phyloP scores from a whole-genome alignment of 2,329 filamentous ascomycete genomes.

The Boeremia exigua region DNA sequence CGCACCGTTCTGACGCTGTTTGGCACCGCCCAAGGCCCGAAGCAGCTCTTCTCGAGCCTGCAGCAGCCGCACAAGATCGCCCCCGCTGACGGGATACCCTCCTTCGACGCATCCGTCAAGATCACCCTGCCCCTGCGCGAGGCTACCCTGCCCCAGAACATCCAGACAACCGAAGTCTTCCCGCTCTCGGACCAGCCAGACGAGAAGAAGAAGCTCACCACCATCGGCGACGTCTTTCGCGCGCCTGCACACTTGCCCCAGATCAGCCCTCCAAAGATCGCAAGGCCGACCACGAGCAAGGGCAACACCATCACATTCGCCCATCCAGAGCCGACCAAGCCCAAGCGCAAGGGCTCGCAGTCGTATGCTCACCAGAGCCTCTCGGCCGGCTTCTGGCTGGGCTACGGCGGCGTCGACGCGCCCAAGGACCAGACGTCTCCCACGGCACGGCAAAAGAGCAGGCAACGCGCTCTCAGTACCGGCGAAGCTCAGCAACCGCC shows the following conservation, averaged over 20 bases:
- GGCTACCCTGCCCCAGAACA: slow-evolving; percentile 73
- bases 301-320: slow-evolving; percentile 59
- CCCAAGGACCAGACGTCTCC: slow-evolving; percentile 60
- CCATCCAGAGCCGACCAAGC: slow-evolving; percentile 59
- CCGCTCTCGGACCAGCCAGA: slow-evolving; percentile 55
- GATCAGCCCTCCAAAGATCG: slow-evolving; percentile 73
- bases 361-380: slow-evolving; percentile 72
- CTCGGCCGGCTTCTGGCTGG: slow-evolving; percentile 69
- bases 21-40: slow-evolving; percentile 74
- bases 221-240: slow-evolving; percentile 76
- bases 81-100: slow-evolving; percentile 41
- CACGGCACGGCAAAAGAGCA: slow-evolving; percentile 70
- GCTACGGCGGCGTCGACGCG: slow-evolving; percentile 58
- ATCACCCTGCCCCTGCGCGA: slow-evolving; percentile 64
- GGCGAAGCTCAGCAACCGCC: slow-evolving; percentile 63
- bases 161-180: slow-evolving; percentile 71
- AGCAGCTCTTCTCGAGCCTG: slow-evolving; percentile 86
- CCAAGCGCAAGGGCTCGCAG: slow-evolving; percentile 46
- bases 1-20: slow-evolving; percentile 75
- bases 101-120: slow-evolving; percentile 50
- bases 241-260: slow-evolving; percentile 69
- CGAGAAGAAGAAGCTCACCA: slow-evolving; percentile 63
- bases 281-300: slow-evolving; percentile 71
- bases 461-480: slow-evolving; percentile 74
- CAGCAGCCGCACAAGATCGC: slow-evolving; percentile 59